Conservation (phyloP, 1,284 basidiomycete species). For the Papiliotrema terrestris region DNA sequence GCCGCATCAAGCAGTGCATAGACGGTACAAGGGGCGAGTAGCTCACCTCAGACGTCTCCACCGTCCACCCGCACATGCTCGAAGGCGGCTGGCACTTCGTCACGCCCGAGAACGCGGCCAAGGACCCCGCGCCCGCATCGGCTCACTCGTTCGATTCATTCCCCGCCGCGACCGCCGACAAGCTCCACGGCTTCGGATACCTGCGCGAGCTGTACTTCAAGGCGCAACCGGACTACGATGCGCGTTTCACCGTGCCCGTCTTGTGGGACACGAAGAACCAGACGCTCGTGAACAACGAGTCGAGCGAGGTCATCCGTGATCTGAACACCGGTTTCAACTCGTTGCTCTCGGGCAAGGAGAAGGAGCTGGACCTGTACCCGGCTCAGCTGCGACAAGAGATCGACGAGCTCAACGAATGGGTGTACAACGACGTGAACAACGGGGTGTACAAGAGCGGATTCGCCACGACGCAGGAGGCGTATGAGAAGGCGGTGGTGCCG, state of each 20-base stretch:
- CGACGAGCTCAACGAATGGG: constrained; percentile 82
- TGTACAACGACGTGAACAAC: constrained; percentile 67
- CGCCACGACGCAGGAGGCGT: constrained; percentile 75
- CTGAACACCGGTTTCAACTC: constrained; percentile 80
- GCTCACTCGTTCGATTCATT: constrained; percentile 56
- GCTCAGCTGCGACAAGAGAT: constrained; percentile 68
- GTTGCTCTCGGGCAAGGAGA: constrained; percentile 59
- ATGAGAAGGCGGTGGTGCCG: constrained; percentile 67
- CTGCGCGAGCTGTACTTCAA: constrained; percentile 82
- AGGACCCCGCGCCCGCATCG: constrained; percentile 23
- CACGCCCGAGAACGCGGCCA: constrained; percentile 34
- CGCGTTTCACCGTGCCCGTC: constrained; percentile 82
- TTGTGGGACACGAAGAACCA: constrained; percentile 89
- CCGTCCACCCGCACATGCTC: constrained; percentile 84
- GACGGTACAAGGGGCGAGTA: not conserved
- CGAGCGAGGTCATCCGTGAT: constrained; percentile 88
- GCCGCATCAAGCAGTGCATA: constrained; percentile 23
- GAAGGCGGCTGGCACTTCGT: constrained; percentile 84
- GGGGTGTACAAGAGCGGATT: constrained; percentile 80
- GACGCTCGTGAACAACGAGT: constrained; percentile 94
- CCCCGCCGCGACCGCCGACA: constrained; percentile 68
- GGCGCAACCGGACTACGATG: constrained; percentile 63
- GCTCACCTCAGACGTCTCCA: constrained; percentile 60
- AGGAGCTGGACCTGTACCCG: constrained; percentile 74
- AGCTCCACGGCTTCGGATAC: constrained; percentile 65